Percentiles rank a stretch among this genome's conserved stretches.
These are phyloP conservation scores for Phytophthora sansomeana DNA, from an alignment of 352 stramenopile genomes.

Conservation along the genomic window DNA sequence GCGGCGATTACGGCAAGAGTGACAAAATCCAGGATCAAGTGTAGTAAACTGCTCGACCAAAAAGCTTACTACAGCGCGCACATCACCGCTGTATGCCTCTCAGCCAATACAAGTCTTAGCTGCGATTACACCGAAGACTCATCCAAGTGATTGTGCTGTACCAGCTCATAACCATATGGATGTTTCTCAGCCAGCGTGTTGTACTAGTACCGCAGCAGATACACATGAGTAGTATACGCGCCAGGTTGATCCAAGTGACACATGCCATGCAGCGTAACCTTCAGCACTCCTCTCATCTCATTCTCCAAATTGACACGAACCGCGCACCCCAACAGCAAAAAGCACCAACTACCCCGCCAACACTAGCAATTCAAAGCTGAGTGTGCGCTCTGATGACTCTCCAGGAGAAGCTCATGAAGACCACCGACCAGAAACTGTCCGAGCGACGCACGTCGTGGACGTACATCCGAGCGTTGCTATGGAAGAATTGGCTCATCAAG, in stretches of 20 bases:
- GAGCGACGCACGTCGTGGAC: no score
- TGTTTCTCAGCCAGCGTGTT: not conserved
- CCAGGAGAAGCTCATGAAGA: not conserved
- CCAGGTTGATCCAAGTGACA: not conserved
- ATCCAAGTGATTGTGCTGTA: not conserved
- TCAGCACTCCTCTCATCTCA: not conserved
- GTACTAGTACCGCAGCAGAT: no score
- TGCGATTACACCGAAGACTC: not conserved
- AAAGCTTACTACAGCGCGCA: not conserved
- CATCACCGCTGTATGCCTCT: no score
- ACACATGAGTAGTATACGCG: no score
- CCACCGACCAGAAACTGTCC: not conserved
- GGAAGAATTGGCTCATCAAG: no score
- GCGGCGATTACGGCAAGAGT: not conserved
- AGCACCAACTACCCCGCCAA: not conserved
- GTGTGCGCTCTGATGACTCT: not conserved
- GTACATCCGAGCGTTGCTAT: no score
- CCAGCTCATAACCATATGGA: not conserved
- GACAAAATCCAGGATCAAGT: conserved; percentile 1
- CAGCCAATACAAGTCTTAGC: not conserved
- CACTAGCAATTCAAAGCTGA: not conserved
- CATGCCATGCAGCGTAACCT: not conserved
- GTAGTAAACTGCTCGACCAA: not conserved
- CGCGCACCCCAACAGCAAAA: not conserved
- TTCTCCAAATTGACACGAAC: not conserved